phyloP scores from a whole-genome alignment of 2,329 filamentous ascomycete genomes.

The Kalmusia sp. region DNA sequence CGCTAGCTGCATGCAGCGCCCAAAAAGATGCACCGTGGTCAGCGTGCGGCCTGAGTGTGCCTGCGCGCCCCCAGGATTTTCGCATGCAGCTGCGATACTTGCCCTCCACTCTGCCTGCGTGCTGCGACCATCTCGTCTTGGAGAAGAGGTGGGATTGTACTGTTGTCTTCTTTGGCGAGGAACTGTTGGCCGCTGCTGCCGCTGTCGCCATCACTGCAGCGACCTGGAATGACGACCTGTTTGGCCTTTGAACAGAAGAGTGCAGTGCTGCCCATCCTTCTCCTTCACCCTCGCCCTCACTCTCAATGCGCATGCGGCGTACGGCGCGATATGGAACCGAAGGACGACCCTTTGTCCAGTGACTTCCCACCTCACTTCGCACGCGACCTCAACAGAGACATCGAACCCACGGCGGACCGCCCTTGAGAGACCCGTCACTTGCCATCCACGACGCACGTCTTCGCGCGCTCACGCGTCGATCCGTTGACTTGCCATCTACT shows the following conservation, averaged over 20 bases:
- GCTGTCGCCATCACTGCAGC: slow-evolving; percentile 22
- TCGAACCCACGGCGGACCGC: slow-evolving; percentile 8
- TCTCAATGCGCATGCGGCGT: not conserved
- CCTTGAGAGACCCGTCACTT: not conserved
- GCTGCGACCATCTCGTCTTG: not conserved
- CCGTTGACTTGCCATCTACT: not conserved
- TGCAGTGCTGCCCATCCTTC: slow-evolving; percentile 12
- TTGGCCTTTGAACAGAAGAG: slow-evolving; percentile 25
- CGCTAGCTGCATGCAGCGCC: not conserved
- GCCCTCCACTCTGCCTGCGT: not conserved
- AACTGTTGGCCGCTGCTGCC: not conserved
- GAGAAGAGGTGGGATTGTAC: too few species aligned
- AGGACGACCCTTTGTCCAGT: slow-evolving; percentile 43
- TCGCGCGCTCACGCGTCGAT: not conserved
- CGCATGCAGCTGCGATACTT: too few species aligned
- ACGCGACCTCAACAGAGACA: slow-evolving; percentile 18
- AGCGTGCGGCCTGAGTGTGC: not conserved
- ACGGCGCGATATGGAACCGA: slow-evolving; percentile 41
- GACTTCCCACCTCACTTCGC: slow-evolving; percentile 42
- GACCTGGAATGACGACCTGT: slow-evolving; percentile 32
- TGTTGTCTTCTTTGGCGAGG: slow-evolving; percentile 5
- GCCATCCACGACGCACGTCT: not conserved
- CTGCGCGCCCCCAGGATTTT: not conserved
- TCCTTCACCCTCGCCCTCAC: slow-evolving; percentile 1
- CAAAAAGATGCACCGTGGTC: not conserved